Evolutionary conservation across 371 early-diverging fungal species (phyloP).

Genomic region (Nosema muscidifuracis): DNA sequence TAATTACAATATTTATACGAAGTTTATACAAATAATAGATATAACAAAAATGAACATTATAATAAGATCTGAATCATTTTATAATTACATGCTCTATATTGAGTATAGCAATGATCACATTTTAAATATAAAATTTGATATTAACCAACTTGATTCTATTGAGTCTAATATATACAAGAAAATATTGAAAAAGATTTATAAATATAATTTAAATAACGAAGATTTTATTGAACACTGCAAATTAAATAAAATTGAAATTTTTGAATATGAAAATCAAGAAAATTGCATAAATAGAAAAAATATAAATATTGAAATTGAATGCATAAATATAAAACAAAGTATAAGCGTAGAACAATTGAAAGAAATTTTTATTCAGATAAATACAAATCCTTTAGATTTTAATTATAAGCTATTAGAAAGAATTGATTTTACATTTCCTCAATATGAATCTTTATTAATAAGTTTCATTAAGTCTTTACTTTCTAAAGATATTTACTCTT

Average conservation of each 20-base stretch:
- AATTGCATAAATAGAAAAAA: background rate
- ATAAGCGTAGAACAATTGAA: background rate
- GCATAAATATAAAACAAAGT: too few relatives aligned
- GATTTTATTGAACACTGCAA: slow-evolving; percentile 1
- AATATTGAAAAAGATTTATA: slow-evolving; percentile 2
- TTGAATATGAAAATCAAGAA: too few relatives aligned
- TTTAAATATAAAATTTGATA: slow-evolving; percentile 8
- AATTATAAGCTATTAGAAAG: background rate
- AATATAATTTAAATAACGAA: slow-evolving; percentile 12
- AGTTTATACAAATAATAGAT: background rate
- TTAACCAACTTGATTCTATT: background rate
- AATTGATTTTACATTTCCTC: background rate
- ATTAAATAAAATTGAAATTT: background rate
- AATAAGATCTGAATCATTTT: slow-evolving; percentile 6
- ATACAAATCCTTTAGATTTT: background rate
- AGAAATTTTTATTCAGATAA: background rate
- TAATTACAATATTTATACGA: slow-evolving; percentile 11
- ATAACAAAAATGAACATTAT: background rate
- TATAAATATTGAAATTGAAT: background rate
- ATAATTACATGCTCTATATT: slow-evolving; percentile 28
- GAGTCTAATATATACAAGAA: slow-evolving; percentile 5
- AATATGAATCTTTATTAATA: background rate
- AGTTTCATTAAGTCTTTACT: slow-evolving; percentile 8
- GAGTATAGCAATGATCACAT: slow-evolving; percentile 2
- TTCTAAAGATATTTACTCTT: background rate